A percentile compares a stretch with the other conserved stretches of the same genome.
Conservation (phyloP, 768 basidiomycete genomes). For the Mycena crocata region DNA sequence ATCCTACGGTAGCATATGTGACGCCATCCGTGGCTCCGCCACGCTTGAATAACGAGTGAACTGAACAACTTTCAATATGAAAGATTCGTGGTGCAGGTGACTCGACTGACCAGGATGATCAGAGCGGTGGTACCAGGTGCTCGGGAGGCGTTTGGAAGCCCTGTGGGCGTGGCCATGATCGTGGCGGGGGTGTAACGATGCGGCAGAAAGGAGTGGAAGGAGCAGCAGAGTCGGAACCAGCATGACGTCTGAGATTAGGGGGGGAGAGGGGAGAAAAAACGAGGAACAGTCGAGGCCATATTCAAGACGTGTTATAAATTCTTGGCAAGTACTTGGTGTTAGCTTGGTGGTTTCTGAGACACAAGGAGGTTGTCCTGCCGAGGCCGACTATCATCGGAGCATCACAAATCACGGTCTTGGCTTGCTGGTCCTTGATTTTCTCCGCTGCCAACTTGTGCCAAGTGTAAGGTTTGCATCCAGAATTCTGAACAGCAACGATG, state of each 20-base stretch:
- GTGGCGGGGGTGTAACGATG: background rate
- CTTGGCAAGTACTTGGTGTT: no score
- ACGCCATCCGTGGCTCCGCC: conserved; percentile 52
- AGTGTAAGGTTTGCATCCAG: no score
- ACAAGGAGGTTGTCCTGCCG: no score
- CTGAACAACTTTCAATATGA: background rate
- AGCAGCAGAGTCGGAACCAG: background rate
- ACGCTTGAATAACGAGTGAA: conserved; percentile 70
- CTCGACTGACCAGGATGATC: conserved; percentile 52
- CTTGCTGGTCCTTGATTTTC: no score
- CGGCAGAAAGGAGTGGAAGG: background rate
- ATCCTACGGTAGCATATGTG: conserved; percentile 24
- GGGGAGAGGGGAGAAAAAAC: background rate
- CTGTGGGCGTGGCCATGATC: conserved; percentile 17
- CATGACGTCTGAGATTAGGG: background rate
- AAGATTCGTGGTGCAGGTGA: background rate
- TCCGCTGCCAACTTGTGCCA: no score
- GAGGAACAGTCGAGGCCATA: background rate
- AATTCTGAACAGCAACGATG: no score
- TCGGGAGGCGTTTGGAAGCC: conserved; percentile 44
- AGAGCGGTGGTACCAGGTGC: conserved; percentile 69
- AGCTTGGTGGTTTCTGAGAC: no score
- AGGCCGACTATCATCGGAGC: no score
- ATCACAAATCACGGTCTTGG: no score
- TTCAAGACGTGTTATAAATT: no score